Percentiles rank a stretch among this genome's conserved stretches.
These are phyloP conservation scores for Aspergillus affinis DNA, from an alignment of 495 filamentous ascomycete species.

Conservation along the genomic window DNA sequence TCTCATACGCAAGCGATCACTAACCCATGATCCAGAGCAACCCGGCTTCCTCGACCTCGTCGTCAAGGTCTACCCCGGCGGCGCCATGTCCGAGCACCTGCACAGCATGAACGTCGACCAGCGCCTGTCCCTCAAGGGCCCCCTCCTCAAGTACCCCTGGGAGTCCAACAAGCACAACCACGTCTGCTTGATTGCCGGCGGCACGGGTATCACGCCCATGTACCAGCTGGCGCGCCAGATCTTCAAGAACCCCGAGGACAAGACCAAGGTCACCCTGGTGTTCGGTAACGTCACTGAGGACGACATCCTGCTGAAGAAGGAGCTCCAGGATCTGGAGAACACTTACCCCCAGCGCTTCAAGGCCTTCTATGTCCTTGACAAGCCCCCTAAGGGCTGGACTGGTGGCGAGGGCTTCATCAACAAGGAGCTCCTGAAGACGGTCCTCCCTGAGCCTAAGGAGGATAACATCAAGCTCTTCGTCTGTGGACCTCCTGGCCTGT, in stretches of 20 bases:
- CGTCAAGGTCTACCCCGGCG: conserved; percentile 85
- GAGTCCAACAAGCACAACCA: conserved; percentile 90
- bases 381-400: conserved; percentile 77
- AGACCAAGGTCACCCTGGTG: conserved; percentile 93
- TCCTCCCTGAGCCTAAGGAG: conserved; percentile 82
- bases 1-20: background rate
- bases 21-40: conserved; percentile 44
- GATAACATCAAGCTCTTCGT: conserved; percentile 92
- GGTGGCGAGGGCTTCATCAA: conserved; percentile 74
- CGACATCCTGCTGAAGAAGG: conserved; percentile 84
- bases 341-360: conserved; percentile 90
- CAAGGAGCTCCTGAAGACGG: conserved; percentile 89
- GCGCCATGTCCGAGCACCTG: conserved; percentile 86
- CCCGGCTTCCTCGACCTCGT: conserved; percentile 84
- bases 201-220: conserved; percentile 93
- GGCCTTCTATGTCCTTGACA: conserved; percentile 85
- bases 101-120: conserved; percentile 81
- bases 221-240: conserved; percentile 84
- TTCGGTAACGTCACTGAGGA: conserved; percentile 85
- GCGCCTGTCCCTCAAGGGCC: conserved; percentile 86
- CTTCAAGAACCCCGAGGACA: conserved; percentile 93
- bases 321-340: conserved; percentile 82
- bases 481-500: conserved; percentile 88
- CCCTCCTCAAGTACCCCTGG: conserved; percentile 93
- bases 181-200: conserved; percentile 88